Base-by-base conservation (phyloP, 495 filamentous ascomycete genomes). In the Hyaloscypha hepaticicola region DNA sequence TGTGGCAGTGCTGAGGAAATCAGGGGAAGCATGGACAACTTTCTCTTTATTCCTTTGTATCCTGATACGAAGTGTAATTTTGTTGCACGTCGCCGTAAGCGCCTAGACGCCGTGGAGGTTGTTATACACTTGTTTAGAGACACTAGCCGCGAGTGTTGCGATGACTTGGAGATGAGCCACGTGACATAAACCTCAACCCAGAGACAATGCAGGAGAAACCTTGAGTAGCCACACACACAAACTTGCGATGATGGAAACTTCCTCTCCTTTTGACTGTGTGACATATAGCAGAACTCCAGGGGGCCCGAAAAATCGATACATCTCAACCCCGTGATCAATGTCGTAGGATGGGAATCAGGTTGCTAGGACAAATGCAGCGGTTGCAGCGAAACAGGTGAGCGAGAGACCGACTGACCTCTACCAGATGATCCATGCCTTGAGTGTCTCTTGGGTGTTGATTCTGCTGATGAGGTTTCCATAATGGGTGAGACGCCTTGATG, bases 341-440 rank as follows among this genome's bases (percentile, higher is more conserved):
- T 34, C 27, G 28, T 11, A 33, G 56, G 24, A 24, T 34, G n/a
- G 29, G 57, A 48, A 7, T 21, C 5, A 49, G n/a, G 14, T 19
- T 28, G 22, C 21, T 9, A 57, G 12, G 6, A 19, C 28, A 34
- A 60, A 52, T 22, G 31, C 12, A n/a, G 48, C 19, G 34, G 56
- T n/a, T 22, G 21, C 2, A 65, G 38, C n/a, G 22, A 48, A 27
- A 45, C 12, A 57, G 25, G 5, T 22, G n/a, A 49, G 38, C 38
- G 6, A 11, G 38, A 11, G 19, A 16, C 14, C 21, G 12, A 65
- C 66, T 61, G 5, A 68, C 66, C 61, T 68, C 66, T 45, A 50
- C 61, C 61, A 5, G 66, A 60, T 26, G 66, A 68, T 14, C 66
- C 66, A 61, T 68, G 66, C 26, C 66, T 64, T 14, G 49, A 45